Evolutionary conservation across 176 grass and related monocot species (phyloP).

Genomic region (Musa schizocarpa): DNA sequence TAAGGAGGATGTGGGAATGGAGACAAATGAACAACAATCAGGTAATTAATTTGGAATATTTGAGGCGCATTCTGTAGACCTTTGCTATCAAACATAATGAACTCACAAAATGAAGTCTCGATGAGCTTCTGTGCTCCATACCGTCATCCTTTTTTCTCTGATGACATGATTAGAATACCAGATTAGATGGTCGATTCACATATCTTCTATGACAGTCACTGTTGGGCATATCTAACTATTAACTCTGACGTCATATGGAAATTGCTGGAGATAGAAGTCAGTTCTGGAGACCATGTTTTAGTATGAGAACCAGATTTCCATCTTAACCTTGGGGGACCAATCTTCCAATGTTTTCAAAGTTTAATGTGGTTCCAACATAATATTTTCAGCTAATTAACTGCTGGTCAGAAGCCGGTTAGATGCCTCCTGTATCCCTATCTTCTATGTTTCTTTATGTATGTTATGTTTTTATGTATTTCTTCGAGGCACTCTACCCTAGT

Average conservation of each 20-base stretch:
- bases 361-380: neutral
- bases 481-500: neutral
- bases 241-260: neutral
- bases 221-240: slow-evolving; percentile 11
- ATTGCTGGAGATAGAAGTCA: neutral
- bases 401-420: neutral
- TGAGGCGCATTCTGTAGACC: neutral
- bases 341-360: neutral
- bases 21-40: slow-evolving; percentile 30
- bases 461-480: neutral
- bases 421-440: neutral
- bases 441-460: neutral
- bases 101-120: neutral
- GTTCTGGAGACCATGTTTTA: neutral
- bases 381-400: neutral
- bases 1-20: slow-evolving; percentile 31
- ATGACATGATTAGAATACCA: slow-evolving; percentile 51
- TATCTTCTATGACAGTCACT: slow-evolving; percentile 29
- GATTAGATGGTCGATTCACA: slow-evolving; percentile 26
- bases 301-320: neutral
- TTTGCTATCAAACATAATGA: neutral
- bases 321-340: neutral
- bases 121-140: slow-evolving; percentile 1
- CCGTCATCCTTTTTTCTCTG: slow-evolving; percentile 30
- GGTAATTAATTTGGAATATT: slow-evolving; percentile 15